Conservation (phyloP, 306 rosid genomes). For the Trichosanthes truncata region DNA sequence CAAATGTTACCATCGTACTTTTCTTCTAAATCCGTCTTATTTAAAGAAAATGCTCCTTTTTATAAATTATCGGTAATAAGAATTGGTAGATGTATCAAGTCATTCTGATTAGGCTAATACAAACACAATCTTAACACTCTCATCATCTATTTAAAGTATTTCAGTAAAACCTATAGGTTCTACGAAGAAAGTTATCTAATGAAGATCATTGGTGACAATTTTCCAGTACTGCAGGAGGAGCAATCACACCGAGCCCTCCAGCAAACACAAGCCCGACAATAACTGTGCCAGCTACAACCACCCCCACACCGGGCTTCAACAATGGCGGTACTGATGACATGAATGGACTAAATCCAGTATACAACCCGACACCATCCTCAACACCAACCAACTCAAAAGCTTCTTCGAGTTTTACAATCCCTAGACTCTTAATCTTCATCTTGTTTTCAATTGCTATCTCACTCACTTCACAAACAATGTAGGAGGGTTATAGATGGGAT, state of each 20-base stretch:
- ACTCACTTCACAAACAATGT: constrained; percentile 13
- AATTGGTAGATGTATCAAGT: not conserved
- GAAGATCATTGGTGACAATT: constrained; percentile 2
- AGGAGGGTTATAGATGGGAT: constrained; percentile 2
- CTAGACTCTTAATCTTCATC: constrained; percentile 11
- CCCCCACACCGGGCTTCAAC: constrained; percentile 25
- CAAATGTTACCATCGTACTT: too few species aligned
- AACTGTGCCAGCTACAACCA: constrained; percentile 26
- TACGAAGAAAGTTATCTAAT: not conserved
- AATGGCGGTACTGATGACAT: constrained; percentile 13
- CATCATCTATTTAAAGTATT: too few species aligned
- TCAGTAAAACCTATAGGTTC: too few species aligned
- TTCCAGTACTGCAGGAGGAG: constrained; percentile 73
- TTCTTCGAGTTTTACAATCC: not conserved
- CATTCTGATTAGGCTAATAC: not conserved
- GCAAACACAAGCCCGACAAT: constrained; percentile 26
- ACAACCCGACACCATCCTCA: constrained; percentile 23
- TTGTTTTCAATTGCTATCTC: constrained; percentile 19
- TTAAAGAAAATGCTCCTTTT: not conserved
- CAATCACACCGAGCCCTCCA: constrained; percentile 33
- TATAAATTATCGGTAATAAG: not conserved
- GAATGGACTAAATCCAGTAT: constrained; percentile 31
- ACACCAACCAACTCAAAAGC: constrained; percentile 19
- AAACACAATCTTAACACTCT: too few species aligned
- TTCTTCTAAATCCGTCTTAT: not conserved